A percentile compares a stretch with the other conserved stretches of the same genome.
Evolutionary conservation across 2,329 filamentous ascomycete genomes (phyloP).

Genomic region (Fusarium camptoceras): DNA sequence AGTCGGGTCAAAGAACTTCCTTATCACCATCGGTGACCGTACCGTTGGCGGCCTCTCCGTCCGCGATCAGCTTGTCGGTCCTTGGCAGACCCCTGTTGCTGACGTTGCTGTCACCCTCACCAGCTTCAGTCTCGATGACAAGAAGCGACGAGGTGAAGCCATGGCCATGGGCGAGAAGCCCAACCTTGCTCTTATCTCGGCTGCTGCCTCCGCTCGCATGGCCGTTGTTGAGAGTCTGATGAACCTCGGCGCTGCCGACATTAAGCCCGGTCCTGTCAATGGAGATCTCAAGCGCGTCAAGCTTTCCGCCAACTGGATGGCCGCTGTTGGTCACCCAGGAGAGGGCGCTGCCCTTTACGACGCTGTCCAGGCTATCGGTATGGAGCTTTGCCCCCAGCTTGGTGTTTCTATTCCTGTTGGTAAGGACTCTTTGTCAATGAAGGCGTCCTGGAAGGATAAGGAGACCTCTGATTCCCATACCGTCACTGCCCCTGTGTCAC

Average conservation of each 20-base stretch:
- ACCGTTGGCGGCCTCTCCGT: constrained; percentile 90
- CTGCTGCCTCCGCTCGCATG: constrained; percentile 93
- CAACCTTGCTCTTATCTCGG: constrained; percentile 86
- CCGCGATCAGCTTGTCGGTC: constrained; percentile 95
- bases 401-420: constrained; percentile 95
- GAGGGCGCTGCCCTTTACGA: constrained; percentile 94
- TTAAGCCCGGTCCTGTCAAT: constrained; percentile 56
- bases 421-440: constrained; percentile 99
- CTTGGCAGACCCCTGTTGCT: constrained; percentile 93
- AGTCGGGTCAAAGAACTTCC: constrained; percentile 96
- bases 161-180: constrained; percentile 98
- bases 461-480: constrained; percentile 77
- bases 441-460: constrained; percentile 89
- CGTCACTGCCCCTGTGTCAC: constrained; percentile 90
- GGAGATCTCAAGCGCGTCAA: constrained; percentile 83
- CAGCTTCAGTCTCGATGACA: constrained; percentile 73
- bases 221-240: constrained; percentile 92
- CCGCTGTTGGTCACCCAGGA: constrained; percentile 90
- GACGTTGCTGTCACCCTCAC: constrained; percentile 94
- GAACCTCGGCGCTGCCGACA: constrained; percentile 85
- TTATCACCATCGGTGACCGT: constrained; percentile 96
- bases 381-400: constrained; percentile 91
- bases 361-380: constrained; percentile 90
- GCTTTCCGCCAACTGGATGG: constrained; percentile 99
- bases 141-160: constrained; percentile 86